Evolutionary conservation across 225 moss, liverwort and hornwort genomes (phyloP).

Genomic region (Sphagnum contortum): DNA sequence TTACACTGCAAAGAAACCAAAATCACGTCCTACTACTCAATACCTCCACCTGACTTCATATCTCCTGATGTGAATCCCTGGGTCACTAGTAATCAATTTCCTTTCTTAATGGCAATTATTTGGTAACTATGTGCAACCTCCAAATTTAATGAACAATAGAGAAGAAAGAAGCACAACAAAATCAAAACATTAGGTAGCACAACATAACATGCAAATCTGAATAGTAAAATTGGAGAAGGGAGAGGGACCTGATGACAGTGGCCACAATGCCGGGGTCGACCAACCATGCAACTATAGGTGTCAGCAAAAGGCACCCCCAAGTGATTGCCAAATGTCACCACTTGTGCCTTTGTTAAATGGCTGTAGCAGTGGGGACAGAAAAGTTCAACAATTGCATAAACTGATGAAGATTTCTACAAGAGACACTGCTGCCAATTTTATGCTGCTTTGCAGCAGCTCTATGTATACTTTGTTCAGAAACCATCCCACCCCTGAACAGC

Average conservation of each 20-base stretch:
- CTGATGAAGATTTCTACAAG: neutral
- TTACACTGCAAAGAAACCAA: constrained; percentile 28
- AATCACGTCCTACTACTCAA: constrained; percentile 1
- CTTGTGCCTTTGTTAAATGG: constrained; percentile 51
- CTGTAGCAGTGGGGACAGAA: constrained; percentile 13
- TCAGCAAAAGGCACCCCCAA: constrained; percentile 45
- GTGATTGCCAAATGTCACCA: constrained; percentile 37
- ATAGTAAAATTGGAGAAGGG: neutral
- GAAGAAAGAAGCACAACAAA: neutral
- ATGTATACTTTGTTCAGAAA: too few relatives aligned
- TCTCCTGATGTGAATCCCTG: neutral
- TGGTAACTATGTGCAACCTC: neutral
- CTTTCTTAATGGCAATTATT: neutral
- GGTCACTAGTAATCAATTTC: neutral
- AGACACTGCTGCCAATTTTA: neutral
- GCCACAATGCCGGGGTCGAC: constrained; percentile 39
- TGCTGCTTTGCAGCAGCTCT: neutral
- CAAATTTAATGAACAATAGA: neutral
- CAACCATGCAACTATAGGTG: constrained; percentile 64
- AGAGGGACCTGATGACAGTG: constrained; percentile 46
- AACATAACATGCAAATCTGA: too few relatives aligned
- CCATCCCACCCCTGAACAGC: too few relatives aligned
- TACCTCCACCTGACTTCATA: neutral
- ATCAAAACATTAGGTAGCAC: neutral
- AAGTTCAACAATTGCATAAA: neutral